These are phyloP conservation scores for Conringia planisiliqua DNA, from an alignment of 345 rosid species.

Conservation along the genomic window DNA sequence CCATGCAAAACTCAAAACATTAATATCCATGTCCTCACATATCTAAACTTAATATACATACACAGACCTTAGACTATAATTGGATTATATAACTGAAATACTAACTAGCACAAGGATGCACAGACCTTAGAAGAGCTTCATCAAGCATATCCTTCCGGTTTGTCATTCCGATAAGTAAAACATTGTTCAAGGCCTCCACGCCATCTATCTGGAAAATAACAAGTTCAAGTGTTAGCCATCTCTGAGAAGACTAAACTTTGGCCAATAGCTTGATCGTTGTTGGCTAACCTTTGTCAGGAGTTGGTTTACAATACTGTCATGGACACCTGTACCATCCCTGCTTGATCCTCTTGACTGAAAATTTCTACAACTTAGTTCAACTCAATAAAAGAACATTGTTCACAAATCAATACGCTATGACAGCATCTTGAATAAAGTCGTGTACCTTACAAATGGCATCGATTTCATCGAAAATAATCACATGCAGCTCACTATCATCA, in stretches of 20 bases:
- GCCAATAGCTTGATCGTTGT: background rate
- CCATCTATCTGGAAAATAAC: slow-evolving; percentile 72
- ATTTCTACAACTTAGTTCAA: background rate
- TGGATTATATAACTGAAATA: too few relatives aligned
- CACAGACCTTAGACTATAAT: too few relatives aligned
- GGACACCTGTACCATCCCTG: slow-evolving; percentile 89
- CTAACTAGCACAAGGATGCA: slow-evolving; percentile 8
- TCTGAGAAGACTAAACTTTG: background rate
- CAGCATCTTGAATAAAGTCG: too few relatives aligned
- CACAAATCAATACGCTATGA: too few relatives aligned
- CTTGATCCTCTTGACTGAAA: slow-evolving; percentile 68
- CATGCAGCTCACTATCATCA: slow-evolving; percentile 85
- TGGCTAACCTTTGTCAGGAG: slow-evolving; percentile 79
- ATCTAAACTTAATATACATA: too few relatives aligned
- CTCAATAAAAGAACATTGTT: too few relatives aligned
- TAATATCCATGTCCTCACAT: background rate
- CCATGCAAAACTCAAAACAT: slow-evolving; percentile 14
- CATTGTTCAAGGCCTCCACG: slow-evolving; percentile 89
- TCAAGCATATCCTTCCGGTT: slow-evolving; percentile 91
- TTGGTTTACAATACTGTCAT: slow-evolving; percentile 90
- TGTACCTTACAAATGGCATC: slow-evolving; percentile 91
- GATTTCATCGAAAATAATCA: slow-evolving; percentile 90
- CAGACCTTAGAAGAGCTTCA: slow-evolving; percentile 90
- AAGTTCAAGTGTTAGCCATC: background rate
- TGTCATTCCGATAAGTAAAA: slow-evolving; percentile 96